Percentiles rank a stretch among this genome's conserved stretches.
These are phyloP conservation scores for Edaphochlamys debaryana DNA, from an alignment of 139 green algal genomes.

Conservation along the genomic window DNA sequence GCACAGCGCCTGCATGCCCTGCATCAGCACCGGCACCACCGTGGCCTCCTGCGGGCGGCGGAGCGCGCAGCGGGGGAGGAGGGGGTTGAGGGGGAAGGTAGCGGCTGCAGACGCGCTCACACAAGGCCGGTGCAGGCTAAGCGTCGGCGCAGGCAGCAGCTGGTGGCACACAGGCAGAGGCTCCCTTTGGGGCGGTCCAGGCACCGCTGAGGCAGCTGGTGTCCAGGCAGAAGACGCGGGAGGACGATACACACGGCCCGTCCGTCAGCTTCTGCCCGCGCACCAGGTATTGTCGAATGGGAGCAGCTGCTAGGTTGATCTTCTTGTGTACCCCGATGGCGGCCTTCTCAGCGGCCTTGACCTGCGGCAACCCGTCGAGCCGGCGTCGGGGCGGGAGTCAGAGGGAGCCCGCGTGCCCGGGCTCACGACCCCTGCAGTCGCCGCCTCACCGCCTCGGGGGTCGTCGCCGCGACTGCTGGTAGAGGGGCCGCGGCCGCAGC, in stretches of 20 bases:
- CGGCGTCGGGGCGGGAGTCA: too few species aligned
- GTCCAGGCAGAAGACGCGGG: too few species aligned
- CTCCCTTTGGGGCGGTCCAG: too few species aligned
- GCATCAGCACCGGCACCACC: slow-evolving; percentile 85
- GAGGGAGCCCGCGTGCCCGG: too few species aligned
- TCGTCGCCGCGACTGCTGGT: slow-evolving; percentile 19
- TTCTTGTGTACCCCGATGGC: slow-evolving; percentile 66
- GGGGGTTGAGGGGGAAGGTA: too few species aligned
- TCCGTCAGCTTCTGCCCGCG: slow-evolving; percentile 5
- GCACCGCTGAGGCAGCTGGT: too few species aligned
- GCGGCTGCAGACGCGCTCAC: not conserved
- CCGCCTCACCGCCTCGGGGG: slow-evolving; percentile 23
- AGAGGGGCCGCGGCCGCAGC: not conserved
- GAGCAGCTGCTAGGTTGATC: slow-evolving; percentile 64
- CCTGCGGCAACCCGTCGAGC: slow-evolving; percentile 50
- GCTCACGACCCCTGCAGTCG: too few species aligned
- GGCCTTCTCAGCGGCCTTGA: slow-evolving; percentile 69
- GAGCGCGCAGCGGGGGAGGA: too few species aligned
- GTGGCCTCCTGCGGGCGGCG: slow-evolving; percentile 60
- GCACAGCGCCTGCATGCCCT: slow-evolving; percentile 80
- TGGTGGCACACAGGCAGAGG: too few species aligned
- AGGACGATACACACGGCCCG: too few species aligned
- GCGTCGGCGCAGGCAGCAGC: too few species aligned
- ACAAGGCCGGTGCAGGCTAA: too few species aligned
- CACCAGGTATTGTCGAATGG: slow-evolving; percentile 84